Conservation (phyloP, 139 green algal species). For the Penium margaritaceum region DNA sequence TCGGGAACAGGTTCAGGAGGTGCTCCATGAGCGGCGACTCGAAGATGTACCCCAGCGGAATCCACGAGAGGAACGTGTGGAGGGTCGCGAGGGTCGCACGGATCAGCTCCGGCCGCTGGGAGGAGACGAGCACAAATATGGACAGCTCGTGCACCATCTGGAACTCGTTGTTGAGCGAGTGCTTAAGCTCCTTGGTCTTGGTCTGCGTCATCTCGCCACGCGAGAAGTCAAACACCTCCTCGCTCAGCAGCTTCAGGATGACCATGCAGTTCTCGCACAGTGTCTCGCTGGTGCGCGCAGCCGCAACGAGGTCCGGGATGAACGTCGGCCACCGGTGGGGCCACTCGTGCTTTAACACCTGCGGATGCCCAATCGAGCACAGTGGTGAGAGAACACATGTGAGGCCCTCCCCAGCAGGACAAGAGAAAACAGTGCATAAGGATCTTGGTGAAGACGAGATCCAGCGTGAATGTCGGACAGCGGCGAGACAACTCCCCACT, state of each 20-base stretch:
- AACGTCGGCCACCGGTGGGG: slow-evolving; percentile 82
- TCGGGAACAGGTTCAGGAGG: slow-evolving; percentile 84
- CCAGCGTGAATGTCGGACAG: too few relatives aligned
- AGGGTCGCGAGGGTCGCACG: slow-evolving; percentile 74
- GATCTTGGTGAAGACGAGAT: too few relatives aligned
- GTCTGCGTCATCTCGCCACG: slow-evolving; percentile 82
- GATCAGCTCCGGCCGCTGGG: slow-evolving; percentile 62
- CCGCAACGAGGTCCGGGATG: slow-evolving; percentile 87
- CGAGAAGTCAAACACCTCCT: slow-evolving; percentile 98
- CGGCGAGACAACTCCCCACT: too few relatives aligned
- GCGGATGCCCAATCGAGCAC: too few relatives aligned
- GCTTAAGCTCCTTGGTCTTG: slow-evolving; percentile 94
- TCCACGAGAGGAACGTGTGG: slow-evolving; percentile 85
- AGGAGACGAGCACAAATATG: slow-evolving; percentile 76
- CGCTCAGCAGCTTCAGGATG: slow-evolving; percentile 88
- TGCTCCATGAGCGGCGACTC: slow-evolving; percentile 83
- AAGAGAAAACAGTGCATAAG: too few relatives aligned
- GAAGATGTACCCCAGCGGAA: slow-evolving; percentile 96
- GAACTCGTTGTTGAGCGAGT: slow-evolving; percentile 90
- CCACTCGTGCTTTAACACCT: slow-evolving; percentile 93
- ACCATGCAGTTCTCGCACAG: slow-evolving; percentile 98
- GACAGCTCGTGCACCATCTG: slow-evolving; percentile 88
- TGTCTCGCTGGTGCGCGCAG: slow-evolving; percentile 80
- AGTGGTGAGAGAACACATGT: too few relatives aligned
- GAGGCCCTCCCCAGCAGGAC: too few relatives aligned